Conservation (phyloP, 2,329 filamentous ascomycete genomes). For the Aspergillus oerlinghausenensis region DNA sequence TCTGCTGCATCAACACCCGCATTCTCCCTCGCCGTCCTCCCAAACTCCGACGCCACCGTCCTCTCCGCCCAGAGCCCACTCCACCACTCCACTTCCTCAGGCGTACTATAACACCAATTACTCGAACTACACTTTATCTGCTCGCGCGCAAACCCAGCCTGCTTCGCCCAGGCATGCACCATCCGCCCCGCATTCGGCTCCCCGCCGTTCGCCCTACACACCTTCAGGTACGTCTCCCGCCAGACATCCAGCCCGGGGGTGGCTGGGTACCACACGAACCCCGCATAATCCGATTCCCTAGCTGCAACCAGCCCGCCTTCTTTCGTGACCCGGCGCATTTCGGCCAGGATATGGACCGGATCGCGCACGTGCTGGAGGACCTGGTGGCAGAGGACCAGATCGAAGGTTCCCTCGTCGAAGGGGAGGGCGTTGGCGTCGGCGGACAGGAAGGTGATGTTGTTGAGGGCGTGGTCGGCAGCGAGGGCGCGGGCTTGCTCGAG, state of each 20-base stretch:
- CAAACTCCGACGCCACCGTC: constrained; percentile 19
- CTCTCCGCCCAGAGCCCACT: constrained; percentile 26
- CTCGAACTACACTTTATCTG: constrained; percentile 20
- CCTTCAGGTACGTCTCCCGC: constrained; percentile 13
- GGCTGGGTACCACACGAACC: constrained; percentile 25
- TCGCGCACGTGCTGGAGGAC: constrained; percentile 52
- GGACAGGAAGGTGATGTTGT: constrained; percentile 28
- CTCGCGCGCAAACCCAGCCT: constrained; percentile 21
- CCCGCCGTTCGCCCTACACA: constrained; percentile 17
- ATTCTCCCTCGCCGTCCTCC: constrained; percentile 22
- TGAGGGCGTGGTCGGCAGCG: constrained; percentile 21
- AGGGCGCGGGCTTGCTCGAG: constrained; percentile 27
- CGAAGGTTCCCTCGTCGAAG: constrained; percentile 46
- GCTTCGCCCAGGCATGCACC: constrained; percentile 26
- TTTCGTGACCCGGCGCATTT: constrained; percentile 52
- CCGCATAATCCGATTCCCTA: constrained; percentile 31
- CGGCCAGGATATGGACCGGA: constrained; percentile 45
- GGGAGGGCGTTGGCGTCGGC: constrained; percentile 39
- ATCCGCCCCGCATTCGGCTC: constrained; percentile 19
- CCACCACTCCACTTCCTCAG: constrained; percentile 25
- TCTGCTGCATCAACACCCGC: constrained; percentile 25
- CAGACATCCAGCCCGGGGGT: constrained; percentile 18
- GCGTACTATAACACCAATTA: constrained; percentile 26
- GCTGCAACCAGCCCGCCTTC: constrained; percentile 46
- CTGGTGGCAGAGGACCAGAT: constrained; percentile 55